Evolutionary conservation across 2,329 filamentous ascomycete species (phyloP).

Genomic region (Pseudogymnoascus sp.): DNA sequence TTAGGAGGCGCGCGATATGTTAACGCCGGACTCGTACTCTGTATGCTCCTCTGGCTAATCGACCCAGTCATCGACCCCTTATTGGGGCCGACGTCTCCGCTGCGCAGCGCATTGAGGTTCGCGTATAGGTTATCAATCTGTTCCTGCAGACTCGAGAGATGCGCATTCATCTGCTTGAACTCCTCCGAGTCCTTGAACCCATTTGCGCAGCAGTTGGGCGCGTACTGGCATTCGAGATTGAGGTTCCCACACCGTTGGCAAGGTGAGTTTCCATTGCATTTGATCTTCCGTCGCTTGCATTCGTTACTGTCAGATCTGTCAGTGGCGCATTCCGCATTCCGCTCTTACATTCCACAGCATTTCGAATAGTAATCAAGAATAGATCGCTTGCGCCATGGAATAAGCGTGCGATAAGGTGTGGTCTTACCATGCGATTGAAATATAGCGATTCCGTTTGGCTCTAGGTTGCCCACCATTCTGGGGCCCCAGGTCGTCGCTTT

Average conservation of each 20-base stretch:
- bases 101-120: slow-evolving; percentile 60
- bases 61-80: slow-evolving; percentile 1
- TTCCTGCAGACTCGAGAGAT: slow-evolving; percentile 68
- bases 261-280: slow-evolving; percentile 62
- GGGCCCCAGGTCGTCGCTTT: slow-evolving; percentile 16
- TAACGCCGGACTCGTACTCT: not conserved
- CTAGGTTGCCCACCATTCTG: slow-evolving; percentile 22
- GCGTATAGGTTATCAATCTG: slow-evolving; percentile 73
- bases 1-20: not conserved
- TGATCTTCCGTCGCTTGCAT: slow-evolving; percentile 67
- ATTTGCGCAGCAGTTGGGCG: slow-evolving; percentile 59
- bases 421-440: slow-evolving; percentile 29
- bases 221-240: slow-evolving; percentile 56
- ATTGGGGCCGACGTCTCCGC: not conserved
- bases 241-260: slow-evolving; percentile 63
- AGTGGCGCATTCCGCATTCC: slow-evolving; percentile 1
- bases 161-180: slow-evolving; percentile 70
- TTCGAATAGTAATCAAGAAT: not conserved
- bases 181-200: slow-evolving; percentile 90
- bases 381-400: not conserved
- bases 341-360: not conserved
- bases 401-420: not conserved
- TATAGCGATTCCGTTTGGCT: slow-evolving; percentile 30
- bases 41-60: slow-evolving; percentile 5
- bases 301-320: slow-evolving; percentile 47